Evolutionary conservation across 305 asterid genomes (phyloP).

Genomic region (Solanum hybrid): DNA sequence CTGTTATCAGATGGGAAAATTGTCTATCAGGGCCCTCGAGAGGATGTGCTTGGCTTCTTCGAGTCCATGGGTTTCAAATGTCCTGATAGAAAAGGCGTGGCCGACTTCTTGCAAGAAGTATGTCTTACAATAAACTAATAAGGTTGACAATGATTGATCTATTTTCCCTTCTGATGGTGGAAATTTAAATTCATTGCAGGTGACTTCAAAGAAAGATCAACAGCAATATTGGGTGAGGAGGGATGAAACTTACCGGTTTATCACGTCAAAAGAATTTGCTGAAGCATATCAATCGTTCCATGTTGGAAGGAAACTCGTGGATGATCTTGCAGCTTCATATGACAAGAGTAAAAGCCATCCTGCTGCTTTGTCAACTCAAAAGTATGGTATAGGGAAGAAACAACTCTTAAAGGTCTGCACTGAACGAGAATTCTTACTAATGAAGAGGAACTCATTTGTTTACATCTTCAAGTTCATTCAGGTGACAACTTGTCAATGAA

Average conservation of each 20-base stretch:
- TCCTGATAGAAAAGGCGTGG: conserved; percentile 18
- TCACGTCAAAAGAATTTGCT: conserved; percentile 10
- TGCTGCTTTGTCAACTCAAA: conserved; percentile 14
- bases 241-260: conserved; percentile 8
- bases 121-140: not conserved
- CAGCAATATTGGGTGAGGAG: conserved; percentile 11
- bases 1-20: conserved; percentile 10
- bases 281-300: conserved; percentile 12
- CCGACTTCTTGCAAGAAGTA: conserved; percentile 20
- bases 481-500: not conserved
- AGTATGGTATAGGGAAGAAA: conserved; percentile 8
- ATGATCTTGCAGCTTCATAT: conserved; percentile 7
- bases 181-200: not conserved
- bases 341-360: conserved; percentile 19
- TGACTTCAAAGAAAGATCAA: conserved; percentile 17
- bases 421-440: not conserved
- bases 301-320: not conserved
- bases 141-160: not conserved
- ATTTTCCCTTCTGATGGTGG: not conserved
- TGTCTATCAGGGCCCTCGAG: conserved; percentile 18
- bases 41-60: conserved; percentile 10
- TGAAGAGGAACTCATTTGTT: not conserved
- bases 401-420: conserved; percentile 15
- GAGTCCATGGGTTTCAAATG: conserved; percentile 17
- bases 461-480: conserved; percentile 13